Base-by-base conservation (phyloP, 176 grass and related monocot genomes). In the Oryza punctata region DNA sequence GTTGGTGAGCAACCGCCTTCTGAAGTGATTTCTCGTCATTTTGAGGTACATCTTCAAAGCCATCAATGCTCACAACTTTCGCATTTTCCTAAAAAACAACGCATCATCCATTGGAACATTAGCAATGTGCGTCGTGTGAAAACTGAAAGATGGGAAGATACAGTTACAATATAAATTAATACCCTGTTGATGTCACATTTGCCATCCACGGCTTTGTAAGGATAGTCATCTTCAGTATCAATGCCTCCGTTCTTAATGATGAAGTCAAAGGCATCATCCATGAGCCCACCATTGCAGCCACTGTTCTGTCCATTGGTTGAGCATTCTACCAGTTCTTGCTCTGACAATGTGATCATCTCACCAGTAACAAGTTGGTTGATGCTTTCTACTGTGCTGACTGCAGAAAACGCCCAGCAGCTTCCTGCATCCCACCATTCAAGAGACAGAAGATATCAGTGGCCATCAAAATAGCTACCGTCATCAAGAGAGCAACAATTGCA, bases 361-460 rank as follows among this genome's bases (percentile, higher is more conserved):
- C 96, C 96, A 3, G 93, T 96, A 25, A 98, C 93, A 35, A 98
- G 84, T n/a, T 98, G 71, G 91, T 98, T 98, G 23, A 95, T 83
- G 12, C 96, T 90, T 28, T 98, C 96, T 23, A 98, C 96, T 12
- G 96, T 77, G 38, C 82, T 89, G 14, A 94, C 63, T 35, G 96
- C 92, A n/a, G 96, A 93, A 80, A 98, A 98, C 40, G 96, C 96
- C 96, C 96, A 98, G 80, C 96, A 91, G 69, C 96, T 98, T 70
- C 93, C 96, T 98, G 91, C 82, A 91, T 12, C 12, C 21, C 40
- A 77, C 68, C 65, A 68, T 65, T 63, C 10, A 47, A 61, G 27
- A 57, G 27, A 57, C 21, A 49, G 47, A 12, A 59, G 16, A n/a
- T 60, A 10, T 65, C 73, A 77, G 46, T 30, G 9, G 67, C 37